A percentile compares a stretch with the other conserved stretches of the same genome.
Evolutionary conservation across 208 protist genomes (phyloP).

Genomic region (Leishmania amazonensis): DNA sequence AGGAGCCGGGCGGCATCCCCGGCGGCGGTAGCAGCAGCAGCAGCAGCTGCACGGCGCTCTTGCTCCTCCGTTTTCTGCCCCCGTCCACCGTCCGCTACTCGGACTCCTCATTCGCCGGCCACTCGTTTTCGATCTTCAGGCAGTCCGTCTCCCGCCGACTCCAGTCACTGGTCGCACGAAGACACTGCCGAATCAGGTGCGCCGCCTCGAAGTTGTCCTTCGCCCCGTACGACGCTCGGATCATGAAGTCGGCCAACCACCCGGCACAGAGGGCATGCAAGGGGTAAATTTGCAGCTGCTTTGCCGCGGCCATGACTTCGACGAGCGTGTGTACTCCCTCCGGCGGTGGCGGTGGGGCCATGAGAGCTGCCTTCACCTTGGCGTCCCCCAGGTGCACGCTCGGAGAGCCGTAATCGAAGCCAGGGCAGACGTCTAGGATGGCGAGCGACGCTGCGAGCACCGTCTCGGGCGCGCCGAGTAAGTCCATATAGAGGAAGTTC

Average conservation of each 20-base stretch:
- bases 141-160: constrained; percentile 65
- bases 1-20: neutral
- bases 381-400: constrained; percentile 35
- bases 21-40: no score
- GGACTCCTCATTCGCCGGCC: constrained; percentile 77
- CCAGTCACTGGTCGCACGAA: constrained; percentile 70
- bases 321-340: constrained; percentile 43
- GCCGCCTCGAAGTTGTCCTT: constrained; percentile 74
- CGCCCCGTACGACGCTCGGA: constrained; percentile 60
- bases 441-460: constrained; percentile 21
- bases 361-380: constrained; percentile 23
- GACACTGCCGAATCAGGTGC: constrained; percentile 68
- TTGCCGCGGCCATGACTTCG: constrained; percentile 46
- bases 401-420: constrained; percentile 57
- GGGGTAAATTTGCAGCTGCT: constrained; percentile 51
- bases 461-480: constrained; percentile 50
- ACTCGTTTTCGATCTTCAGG: constrained; percentile 87
- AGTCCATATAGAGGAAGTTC: constrained; percentile 61
- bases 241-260: constrained; percentile 74
- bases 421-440: constrained; percentile 40
- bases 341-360: constrained; percentile 33
- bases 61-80: neutral
- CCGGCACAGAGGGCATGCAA: constrained; percentile 63
- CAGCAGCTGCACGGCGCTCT: neutral
- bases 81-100: neutral